Conservation (phyloP, 163 green algal species). For the Scenedesmus sp. region DNA sequence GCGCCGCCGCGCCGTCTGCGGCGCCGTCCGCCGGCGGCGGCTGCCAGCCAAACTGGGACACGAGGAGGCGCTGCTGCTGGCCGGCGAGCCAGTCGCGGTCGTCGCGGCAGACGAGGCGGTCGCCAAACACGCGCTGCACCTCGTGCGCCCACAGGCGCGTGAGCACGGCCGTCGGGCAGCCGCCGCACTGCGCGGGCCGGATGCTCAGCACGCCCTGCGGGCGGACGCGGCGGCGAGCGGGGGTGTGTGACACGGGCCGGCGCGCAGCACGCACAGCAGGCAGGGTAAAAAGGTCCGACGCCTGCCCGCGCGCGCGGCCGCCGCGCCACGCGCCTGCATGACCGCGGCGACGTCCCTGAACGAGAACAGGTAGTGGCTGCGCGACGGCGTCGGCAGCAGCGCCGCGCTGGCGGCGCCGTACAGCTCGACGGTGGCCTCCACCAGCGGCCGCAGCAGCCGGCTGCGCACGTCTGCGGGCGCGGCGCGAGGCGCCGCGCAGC, state of each 20-base stretch:
- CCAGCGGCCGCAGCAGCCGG: slow-evolving; percentile 11
- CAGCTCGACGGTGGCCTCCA: slow-evolving; percentile 70
- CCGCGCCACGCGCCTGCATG: slow-evolving; percentile 60
- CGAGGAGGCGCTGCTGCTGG: slow-evolving; percentile 12
- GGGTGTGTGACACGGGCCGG: too few relatives aligned
- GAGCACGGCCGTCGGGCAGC: slow-evolving; percentile 47
- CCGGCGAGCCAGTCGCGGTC: slow-evolving; percentile 55
- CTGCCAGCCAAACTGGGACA: slow-evolving; percentile 13
- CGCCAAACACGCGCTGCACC: slow-evolving; percentile 70
- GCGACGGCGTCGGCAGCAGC: slow-evolving; percentile 78
- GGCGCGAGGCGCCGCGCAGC: slow-evolving; percentile 4
- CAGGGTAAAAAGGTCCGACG: too few relatives aligned
- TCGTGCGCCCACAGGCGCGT: slow-evolving; percentile 74
- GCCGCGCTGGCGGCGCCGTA: slow-evolving; percentile 64
- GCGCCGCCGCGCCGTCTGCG: not conserved
- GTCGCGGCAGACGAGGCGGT: slow-evolving; percentile 66
- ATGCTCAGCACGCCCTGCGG: slow-evolving; percentile 68
- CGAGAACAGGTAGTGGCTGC: slow-evolving; percentile 84
- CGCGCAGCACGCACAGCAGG: too few relatives aligned
- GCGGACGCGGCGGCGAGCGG: too few relatives aligned
- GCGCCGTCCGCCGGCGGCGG: not conserved
- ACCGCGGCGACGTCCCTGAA: slow-evolving; percentile 79
- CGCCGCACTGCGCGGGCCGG: slow-evolving; percentile 26
- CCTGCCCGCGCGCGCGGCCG: not conserved
- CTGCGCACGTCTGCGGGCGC: not conserved